Evolutionary conservation across 75 land plant genomes (phyloP).

Genomic region (Adiantum capillusveneris): DNA sequence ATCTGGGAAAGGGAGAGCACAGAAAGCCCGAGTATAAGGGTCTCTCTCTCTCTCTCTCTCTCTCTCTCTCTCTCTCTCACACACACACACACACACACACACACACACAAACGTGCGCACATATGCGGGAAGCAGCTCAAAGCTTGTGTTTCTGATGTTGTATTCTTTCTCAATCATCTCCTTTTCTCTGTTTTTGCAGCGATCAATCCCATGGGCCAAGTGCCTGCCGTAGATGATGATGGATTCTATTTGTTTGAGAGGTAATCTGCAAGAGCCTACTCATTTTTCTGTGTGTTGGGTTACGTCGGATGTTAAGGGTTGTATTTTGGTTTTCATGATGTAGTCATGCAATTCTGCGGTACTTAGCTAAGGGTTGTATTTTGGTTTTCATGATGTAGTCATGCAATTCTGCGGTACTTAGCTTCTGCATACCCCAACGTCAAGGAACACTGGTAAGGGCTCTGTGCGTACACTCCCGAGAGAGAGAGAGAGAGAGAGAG

Average conservation of each 20-base stretch:
- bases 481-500: too few relatives aligned
- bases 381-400: constrained; percentile 42
- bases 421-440: constrained; percentile 67
- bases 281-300: too few relatives aligned
- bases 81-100: too few relatives aligned
- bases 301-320: not conserved
- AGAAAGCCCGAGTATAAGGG: constrained; percentile 44
- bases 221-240: constrained; percentile 77
- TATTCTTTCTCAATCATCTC: too few relatives aligned
- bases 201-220: constrained; percentile 62
- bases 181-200: too few relatives aligned
- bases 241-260: constrained; percentile 78
- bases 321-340: constrained; percentile 5
- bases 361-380: constrained; percentile 18
- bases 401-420: constrained; percentile 75
- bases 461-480: not conserved
- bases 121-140: too few relatives aligned
- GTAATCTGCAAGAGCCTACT: constrained; percentile 43
- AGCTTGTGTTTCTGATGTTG: too few relatives aligned
- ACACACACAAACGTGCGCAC: too few relatives aligned
- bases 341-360: constrained; percentile 87
- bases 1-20: constrained; percentile 43
- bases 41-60: constrained; percentile 7
- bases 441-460: constrained; percentile 75
- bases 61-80: too few relatives aligned